These are phyloP conservation scores for Leccinum variabile DNA, from an alignment of 1,284 basidiomycete genomes.

Conservation along the genomic window DNA sequence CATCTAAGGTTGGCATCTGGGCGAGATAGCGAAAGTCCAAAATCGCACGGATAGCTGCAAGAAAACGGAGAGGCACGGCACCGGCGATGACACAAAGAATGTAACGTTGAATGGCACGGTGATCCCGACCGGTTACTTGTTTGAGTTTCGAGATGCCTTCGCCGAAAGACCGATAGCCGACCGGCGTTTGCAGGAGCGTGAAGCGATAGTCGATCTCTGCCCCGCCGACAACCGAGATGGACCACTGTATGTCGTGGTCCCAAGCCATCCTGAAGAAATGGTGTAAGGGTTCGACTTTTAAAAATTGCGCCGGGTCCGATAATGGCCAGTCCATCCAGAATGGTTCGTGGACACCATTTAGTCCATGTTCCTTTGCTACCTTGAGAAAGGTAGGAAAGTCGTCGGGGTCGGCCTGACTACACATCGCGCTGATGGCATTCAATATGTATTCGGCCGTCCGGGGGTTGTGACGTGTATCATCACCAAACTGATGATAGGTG, in stretches of 20 bases:
- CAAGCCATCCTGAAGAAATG: neutral
- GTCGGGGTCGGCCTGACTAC: neutral
- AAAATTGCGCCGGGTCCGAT: neutral
- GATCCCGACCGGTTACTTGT: neutral
- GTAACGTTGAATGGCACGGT: neutral
- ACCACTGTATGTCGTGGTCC: constrained; percentile 3
- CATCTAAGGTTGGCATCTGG: neutral
- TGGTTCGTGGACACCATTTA: neutral
- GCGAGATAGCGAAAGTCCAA: neutral
- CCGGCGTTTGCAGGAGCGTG: neutral
- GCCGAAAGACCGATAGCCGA: neutral
- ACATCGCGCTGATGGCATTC: neutral
- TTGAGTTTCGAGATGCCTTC: neutral
- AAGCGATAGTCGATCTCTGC: neutral
- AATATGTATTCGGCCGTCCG: neutral
- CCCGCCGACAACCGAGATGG: neutral
- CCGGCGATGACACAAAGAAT: neutral
- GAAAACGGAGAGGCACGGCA: neutral
- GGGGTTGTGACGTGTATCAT: neutral
- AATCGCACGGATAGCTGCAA: neutral
- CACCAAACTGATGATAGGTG: neutral
- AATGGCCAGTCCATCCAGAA: neutral
- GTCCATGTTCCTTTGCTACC: neutral
- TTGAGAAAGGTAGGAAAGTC: neutral
- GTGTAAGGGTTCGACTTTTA: neutral